Evolutionary conservation across 345 rosid genomes (phyloP), one percentile per base, ranked within the genome.

Genomic region (Sapria himalayana): DNA sequence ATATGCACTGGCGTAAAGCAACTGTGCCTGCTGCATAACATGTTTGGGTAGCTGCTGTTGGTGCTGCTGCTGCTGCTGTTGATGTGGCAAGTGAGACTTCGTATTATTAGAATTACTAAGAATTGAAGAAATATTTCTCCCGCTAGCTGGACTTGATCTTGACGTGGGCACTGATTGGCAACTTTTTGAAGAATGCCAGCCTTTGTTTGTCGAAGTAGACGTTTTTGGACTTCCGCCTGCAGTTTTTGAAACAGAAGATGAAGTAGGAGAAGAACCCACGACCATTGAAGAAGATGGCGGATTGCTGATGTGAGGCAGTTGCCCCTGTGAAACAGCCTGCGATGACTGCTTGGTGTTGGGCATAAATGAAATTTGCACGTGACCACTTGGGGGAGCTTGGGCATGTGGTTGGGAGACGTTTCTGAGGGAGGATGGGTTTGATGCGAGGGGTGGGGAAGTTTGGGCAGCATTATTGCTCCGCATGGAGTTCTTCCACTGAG

Each of bases 181-280:
- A 52, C 59, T 76, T 70, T 79, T 89, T 5, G 92, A 66, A 48
- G 72, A 62, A 54, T 79, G 99, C 31, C 73, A 75, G 43, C 61
- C 54, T 57, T 80, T 91, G 60, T 73, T 79, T 5, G 71, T 46
- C 6, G 85, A 62, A 35, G 69, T 51, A 15, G 69, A 65, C 34
- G 93, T 77, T 56, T 86, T 70, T 15, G 95, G 99, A 57, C 93
- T 84, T 41, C 92, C 99, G 31, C 93, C 73, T 4, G 86, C 66
- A 39, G 81, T 70, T 61, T 81, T 84, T 29, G 99, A 82, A 39
- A 84, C 57, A 0, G 94, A 78, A 16, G 93, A 76, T 7, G 85
- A 59, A 2, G 94, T 69, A 11, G 99, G 92, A 29, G 95, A 79
- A 40, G 86, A 84, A 41, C 69, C 81, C 34, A 64, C 51, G 63